phyloP scores from a whole-genome alignment of 495 filamentous ascomycete genomes.

The Pseudotulostoma volvatum region DNA sequence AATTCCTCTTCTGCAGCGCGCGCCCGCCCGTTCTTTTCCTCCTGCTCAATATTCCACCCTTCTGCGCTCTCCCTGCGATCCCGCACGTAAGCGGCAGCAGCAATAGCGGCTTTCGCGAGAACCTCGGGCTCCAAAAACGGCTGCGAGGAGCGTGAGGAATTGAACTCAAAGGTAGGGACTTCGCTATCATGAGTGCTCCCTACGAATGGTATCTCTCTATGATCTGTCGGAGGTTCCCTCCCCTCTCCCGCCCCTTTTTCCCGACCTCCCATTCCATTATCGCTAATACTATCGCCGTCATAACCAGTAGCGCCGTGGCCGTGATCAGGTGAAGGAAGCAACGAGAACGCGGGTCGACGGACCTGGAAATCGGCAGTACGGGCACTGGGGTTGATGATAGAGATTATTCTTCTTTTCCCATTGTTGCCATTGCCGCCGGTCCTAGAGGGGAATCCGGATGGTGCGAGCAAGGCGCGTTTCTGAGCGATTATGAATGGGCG shows the following conservation, averaged over 20 bases:
- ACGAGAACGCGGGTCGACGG: conserved; percentile 6
- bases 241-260: not conserved
- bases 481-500: conserved; percentile 1
- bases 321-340: too few species aligned
- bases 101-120: too few species aligned
- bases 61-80: too few species aligned
- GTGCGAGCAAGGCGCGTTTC: conserved; percentile 3
- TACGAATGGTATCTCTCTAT: too few species aligned
- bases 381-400: conserved; percentile 4
- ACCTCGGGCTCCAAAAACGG: conserved; percentile 16
- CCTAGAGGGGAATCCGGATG: conserved; percentile 3
- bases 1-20: conserved; percentile 1
- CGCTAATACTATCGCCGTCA: not conserved
- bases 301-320: too few species aligned
- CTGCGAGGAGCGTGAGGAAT: conserved; percentile 13
- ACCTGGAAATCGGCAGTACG: conserved; percentile 3
- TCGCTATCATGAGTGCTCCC: not conserved
- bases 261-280: not conserved
- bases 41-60: not conserved
- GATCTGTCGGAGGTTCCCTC: not conserved
- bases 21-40: conserved; percentile 1
- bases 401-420: not conserved
- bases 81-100: too few species aligned
- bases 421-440: not conserved
- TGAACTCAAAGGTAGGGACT: conserved; percentile 5